These are phyloP conservation scores for Calocybe gambosa DNA, from an alignment of 1,284 basidiomycete genomes.

Conservation along the genomic window DNA sequence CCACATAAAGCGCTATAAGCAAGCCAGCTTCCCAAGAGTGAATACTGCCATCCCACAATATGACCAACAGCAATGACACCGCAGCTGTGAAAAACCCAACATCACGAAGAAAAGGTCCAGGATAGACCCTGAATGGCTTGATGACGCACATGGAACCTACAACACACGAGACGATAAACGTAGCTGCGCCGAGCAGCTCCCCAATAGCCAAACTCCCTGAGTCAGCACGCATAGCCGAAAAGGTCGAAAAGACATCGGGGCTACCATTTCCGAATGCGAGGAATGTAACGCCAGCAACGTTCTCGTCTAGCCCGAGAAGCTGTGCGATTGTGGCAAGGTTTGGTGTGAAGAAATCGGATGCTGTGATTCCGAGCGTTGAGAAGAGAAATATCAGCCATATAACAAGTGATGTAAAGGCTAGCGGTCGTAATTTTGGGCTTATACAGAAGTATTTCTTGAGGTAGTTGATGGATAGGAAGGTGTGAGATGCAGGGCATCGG, in stretches of 20 bases:
- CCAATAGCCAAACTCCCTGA: slow-evolving; percentile 91
- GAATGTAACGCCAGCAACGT: slow-evolving; percentile 89
- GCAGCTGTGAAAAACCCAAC: slow-evolving; percentile 89
- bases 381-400: slow-evolving; percentile 82
- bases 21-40: slow-evolving; percentile 66
- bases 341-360: slow-evolving; percentile 93
- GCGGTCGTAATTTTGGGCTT: slow-evolving; percentile 41
- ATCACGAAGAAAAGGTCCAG: slow-evolving; percentile 83
- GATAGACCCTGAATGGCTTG: slow-evolving; percentile 83
- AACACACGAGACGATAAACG: slow-evolving; percentile 94
- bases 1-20: slow-evolving; percentile 72
- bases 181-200: slow-evolving; percentile 91
- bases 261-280: slow-evolving; percentile 92
- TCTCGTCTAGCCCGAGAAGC: slow-evolving; percentile 80
- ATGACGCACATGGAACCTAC: slow-evolving; percentile 96
- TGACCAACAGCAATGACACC: slow-evolving; percentile 66
- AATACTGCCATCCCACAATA: slow-evolving; percentile 77
- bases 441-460: slow-evolving; percentile 67
- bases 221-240: slow-evolving; percentile 82
- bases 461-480: slow-evolving; percentile 67
- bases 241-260: slow-evolving; percentile 92
- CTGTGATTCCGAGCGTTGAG: slow-evolving; percentile 86
- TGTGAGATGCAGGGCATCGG: slow-evolving; percentile 48
- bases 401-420: slow-evolving; percentile 56
- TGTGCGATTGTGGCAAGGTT: slow-evolving; percentile 85